Evolutionary conservation across 2,329 filamentous ascomycete genomes (phyloP), one percentile per base, ranked within the genome.

Genomic region (Chalaropsis ovoidea): DNA sequence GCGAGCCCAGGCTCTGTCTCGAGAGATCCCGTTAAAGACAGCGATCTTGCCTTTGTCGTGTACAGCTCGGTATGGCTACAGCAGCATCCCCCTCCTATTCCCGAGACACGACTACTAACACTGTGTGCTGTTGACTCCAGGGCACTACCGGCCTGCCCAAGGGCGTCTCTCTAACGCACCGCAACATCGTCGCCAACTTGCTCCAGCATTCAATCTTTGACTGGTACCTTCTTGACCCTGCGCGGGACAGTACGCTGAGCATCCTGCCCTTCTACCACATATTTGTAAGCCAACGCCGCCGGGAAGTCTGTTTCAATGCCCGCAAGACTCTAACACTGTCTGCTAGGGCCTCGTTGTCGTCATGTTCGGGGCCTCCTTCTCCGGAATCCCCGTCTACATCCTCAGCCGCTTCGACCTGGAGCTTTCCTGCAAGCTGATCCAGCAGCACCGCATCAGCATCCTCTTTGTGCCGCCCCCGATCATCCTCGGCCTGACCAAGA

Each of bases 81-180:
- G 22, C 17, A 3, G 35, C 19, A 19, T 11, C 7, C 49, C 22
- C 22, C 27, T 8, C 15, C 2, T 17, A 3, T 31, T 15, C n/a
- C 15, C 7, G 42, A 10, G 17, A 24, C 1, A 39, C 10, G 6
- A 6, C 35, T 15, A 19, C 39, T 66, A 47, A 35, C 27, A 58
- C 31, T 19, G 8, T 19, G 24, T 19, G 4, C 27, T 10, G 13
- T 56, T n/a, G 13, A 17, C 13, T 31, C 54, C 61, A 76, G 73
- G 93, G 93, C 7, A 97, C 93, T 0, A 96, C 93, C 0, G 93
- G 93, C 1, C 77, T 91, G 62, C 92, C 93, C 0, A 97, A 97
- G 75, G 93, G 92, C 17, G 93, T 96, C 15, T 88, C 90, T 82
- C 79, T 96, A 41, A 88, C 85, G 7, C 93, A 97, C 75, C 75